Percentiles rank a stretch among this genome's conserved stretches.
These are phyloP conservation scores for Millerago galiae DNA, from an alignment of 805 yeast species.

Conservation along the genomic window DNA sequence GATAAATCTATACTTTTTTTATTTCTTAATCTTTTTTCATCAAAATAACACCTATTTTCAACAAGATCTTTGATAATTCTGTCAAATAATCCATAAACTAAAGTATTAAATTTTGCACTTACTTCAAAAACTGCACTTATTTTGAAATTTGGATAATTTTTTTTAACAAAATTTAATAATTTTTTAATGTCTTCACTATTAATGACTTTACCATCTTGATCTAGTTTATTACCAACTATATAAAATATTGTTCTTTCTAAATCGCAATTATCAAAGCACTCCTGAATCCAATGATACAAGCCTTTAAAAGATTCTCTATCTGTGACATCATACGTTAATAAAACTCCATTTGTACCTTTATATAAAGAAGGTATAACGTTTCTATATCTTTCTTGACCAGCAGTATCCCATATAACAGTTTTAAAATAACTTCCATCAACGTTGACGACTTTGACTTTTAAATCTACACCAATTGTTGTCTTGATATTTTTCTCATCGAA, in stretches of 20 bases:
- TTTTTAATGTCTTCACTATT: constrained; percentile 32
- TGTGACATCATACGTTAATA: constrained; percentile 40
- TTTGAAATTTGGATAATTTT: constrained; percentile 23
- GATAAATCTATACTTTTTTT: constrained; percentile 24
- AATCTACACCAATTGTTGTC: constrained; percentile 42
- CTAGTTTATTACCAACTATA: constrained; percentile 41
- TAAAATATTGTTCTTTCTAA: constrained; percentile 30
- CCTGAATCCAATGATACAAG: constrained; percentile 36
- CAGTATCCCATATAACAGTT: constrained; percentile 44
- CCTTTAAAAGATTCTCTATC: constrained; percentile 30
- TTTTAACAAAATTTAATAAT: constrained; percentile 26
- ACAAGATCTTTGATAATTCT: constrained; percentile 34
- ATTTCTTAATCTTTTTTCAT: constrained; percentile 20
- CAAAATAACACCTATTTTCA: constrained; percentile 33
- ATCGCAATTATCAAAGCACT: constrained; percentile 32
- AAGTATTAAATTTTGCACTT: constrained; percentile 36
- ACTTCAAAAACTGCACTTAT: constrained; percentile 41
- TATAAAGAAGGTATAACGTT: constrained; percentile 40
- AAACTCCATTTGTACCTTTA: constrained; percentile 40
- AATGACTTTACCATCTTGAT: constrained; percentile 31
- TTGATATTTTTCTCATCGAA: constrained; percentile 28
- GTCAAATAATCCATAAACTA: constrained; percentile 33
- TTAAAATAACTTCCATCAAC: constrained; percentile 39
- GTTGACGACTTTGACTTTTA: constrained; percentile 37
- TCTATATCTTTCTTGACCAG: constrained; percentile 44